phyloP scores from a whole-genome alignment of 148 eudicot genomes.

The Nyssa sinensis region DNA sequence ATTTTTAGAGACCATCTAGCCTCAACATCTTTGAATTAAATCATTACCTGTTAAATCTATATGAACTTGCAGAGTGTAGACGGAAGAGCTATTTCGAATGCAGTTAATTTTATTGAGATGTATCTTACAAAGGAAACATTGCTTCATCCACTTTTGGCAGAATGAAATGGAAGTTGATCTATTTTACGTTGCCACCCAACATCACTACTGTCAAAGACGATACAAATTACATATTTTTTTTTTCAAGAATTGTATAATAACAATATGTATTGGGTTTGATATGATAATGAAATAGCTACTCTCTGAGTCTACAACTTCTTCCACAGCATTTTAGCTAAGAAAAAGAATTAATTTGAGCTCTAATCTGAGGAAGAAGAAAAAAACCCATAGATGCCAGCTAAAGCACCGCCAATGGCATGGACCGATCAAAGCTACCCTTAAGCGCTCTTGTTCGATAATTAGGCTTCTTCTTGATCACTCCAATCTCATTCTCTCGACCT shows the following conservation, averaged over 20 bases:
- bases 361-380: neutral
- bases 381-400: neutral
- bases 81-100: neutral
- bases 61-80: neutral
- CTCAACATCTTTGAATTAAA: no score
- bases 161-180: conserved; percentile 1
- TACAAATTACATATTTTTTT: neutral
- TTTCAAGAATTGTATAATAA: conserved; percentile 6
- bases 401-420: conserved; percentile 10
- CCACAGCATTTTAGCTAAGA: neutral
- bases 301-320: conserved; percentile 2
- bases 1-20: no score
- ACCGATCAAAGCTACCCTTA: conserved; percentile 21
- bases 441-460: conserved; percentile 18
- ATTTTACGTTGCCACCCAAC: no score
- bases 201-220: neutral
- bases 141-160: neutral
- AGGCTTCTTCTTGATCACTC: conserved; percentile 18
- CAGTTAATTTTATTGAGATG: neutral
- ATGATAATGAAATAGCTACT: neutral
- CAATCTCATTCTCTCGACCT: neutral
- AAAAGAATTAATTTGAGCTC: neutral
- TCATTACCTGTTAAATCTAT: no score
- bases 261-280: neutral
- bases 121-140: neutral